Conservation (phyloP, 2,329 filamentous ascomycete species). For the Aspergillus transmontanensis region DNA sequence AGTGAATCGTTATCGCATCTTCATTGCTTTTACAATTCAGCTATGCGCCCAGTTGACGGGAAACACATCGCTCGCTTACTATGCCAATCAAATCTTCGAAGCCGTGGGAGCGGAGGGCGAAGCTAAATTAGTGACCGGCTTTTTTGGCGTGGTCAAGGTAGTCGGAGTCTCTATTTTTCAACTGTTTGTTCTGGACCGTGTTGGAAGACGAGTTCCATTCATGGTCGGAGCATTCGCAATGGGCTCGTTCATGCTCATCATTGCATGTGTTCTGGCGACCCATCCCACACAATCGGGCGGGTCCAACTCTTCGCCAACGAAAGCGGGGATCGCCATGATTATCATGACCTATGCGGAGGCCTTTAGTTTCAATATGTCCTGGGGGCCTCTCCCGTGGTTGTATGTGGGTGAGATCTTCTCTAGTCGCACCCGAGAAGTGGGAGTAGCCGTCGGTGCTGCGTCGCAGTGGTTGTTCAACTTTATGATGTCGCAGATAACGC, state of each 20-base stretch:
- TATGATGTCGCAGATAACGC: constrained; percentile 42
- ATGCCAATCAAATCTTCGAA: constrained; percentile 55
- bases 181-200: constrained; percentile 52
- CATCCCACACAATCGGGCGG: constrained; percentile 43
- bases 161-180: constrained; percentile 51
- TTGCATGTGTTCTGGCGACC: constrained; percentile 51
- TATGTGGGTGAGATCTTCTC: constrained; percentile 43
- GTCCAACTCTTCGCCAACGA: constrained; percentile 34
- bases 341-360: constrained; percentile 57
- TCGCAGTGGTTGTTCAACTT: constrained; percentile 46
- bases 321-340: constrained; percentile 49
- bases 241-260: constrained; percentile 57
- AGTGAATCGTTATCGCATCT: constrained; percentile 51
- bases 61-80: constrained; percentile 56
- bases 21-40: constrained; percentile 55
- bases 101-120: constrained; percentile 52
- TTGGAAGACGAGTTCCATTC: constrained; percentile 54
- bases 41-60: constrained; percentile 54
- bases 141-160: constrained; percentile 57
- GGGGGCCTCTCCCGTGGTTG: constrained; percentile 41
- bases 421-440: constrained; percentile 38
- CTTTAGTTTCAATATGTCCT: constrained; percentile 43
- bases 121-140: constrained; percentile 54
- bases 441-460: constrained; percentile 37
- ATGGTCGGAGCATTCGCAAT: constrained; percentile 53